Conservation (phyloP, 2,329 filamentous ascomycete species). For the Microsporum canis region DNA sequence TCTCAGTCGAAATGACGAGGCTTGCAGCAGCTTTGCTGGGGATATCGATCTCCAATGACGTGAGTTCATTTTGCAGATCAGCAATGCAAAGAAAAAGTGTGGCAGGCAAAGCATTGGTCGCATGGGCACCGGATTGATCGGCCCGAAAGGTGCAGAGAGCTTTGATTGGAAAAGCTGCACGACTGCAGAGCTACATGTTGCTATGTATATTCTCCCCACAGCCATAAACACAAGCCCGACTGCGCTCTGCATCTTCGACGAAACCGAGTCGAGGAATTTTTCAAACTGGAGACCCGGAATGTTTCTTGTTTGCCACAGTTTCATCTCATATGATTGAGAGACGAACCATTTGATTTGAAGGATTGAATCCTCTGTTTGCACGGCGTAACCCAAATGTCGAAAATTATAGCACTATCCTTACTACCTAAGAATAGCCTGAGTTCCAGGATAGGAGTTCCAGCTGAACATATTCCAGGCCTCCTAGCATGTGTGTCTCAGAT, state of each 20-base stretch:
- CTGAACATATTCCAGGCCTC: background rate
- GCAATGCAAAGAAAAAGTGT: background rate
- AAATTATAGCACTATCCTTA: background rate
- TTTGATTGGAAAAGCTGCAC: background rate
- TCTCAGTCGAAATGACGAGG: background rate
- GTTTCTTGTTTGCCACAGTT: background rate
- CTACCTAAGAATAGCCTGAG: background rate
- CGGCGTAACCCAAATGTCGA: background rate
- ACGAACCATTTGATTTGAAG: background rate
- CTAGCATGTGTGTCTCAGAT: background rate
- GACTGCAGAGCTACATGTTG: background rate
- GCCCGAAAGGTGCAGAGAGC: background rate
- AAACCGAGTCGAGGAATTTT: background rate
- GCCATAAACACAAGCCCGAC: background rate
- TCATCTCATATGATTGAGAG: background rate
- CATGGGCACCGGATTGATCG: background rate
- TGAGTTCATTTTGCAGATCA: background rate
- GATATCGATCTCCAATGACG: background rate
- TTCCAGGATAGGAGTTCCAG: background rate
- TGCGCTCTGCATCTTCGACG: background rate
- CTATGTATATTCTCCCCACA: background rate
- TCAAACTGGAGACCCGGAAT: background rate
- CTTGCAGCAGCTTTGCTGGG: background rate
- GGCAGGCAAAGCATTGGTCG: background rate
- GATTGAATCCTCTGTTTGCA: background rate